Evolutionary conservation across 352 stramenopile genomes (phyloP), one percentile per base, ranked within the genome.

Genomic region (Pythium dissimile): DNA sequence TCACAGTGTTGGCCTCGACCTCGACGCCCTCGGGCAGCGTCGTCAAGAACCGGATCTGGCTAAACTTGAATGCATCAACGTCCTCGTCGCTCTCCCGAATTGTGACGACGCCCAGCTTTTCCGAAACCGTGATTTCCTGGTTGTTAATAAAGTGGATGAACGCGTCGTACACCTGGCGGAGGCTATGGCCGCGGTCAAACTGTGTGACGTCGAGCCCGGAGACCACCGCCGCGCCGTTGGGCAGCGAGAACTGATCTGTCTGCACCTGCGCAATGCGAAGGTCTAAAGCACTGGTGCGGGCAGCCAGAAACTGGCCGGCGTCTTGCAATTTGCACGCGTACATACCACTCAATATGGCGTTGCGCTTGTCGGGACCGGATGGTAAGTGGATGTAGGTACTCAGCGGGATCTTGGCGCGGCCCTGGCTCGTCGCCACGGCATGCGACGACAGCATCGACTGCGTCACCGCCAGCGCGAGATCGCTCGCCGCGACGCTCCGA

Each of bases 21-120:
- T 65, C 57, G 41, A 65, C 11, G 13, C 43, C 43, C 4, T 41
- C 49, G 10, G 30, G 39, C 2, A 65, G 2, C 4, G 57, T 27
- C 28, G 38, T 42, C 10, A 65, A 18, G 42, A 59, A 53, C 13
- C 57, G 47, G 7, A 13, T 12, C 15, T 65, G 57, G 10, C 30
- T 5, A 41, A 50, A 51, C 27, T 31, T 54, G 27, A 47, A 48
- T 8, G 39, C 30, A 5, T 59, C 58, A 5, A 34, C 8, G n/a
- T n/a, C n/a, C 2, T 63, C 53, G 16, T 67, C 60, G 20, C 41
- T 54, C 32, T 67, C 60, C 3, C 60, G 60, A 23, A 63, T 42
- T 8, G 60, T 63, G 13, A 67, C 20, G 3, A 54, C 16, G 1
- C 53, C 60, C 5, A 67, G 60, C 9, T 34, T 32, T n/a, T 62